Evolutionary conservation across 192 early-diverging fungal species (phyloP), one percentile per base, ranked within the genome.

Genomic region (Podila epicladia): DNA sequence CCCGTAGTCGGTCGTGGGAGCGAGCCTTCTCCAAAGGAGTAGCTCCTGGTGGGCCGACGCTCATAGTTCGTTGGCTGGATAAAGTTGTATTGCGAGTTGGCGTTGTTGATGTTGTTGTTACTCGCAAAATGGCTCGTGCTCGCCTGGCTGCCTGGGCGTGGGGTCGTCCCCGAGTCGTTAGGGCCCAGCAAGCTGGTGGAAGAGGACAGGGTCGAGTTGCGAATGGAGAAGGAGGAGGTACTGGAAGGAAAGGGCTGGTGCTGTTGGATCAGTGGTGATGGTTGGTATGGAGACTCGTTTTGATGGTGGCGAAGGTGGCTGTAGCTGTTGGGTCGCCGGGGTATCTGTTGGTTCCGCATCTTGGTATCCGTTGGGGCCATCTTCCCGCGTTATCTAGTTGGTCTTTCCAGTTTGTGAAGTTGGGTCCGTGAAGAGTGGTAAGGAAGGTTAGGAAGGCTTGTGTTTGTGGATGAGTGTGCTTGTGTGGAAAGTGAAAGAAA

Each of bases 171-270:
- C 20, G 71, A 69, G 62, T 80, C 77, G 37, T 80, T 80, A 2
- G 77, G 71, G 2, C 66, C 71, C 13, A 80, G 48, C 12, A 80
- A 58, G 32, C 77, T 73, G 8, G 71, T 65, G 51, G 77, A 72
- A 26, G 35, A 70, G 29, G 77, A 72, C 9, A 22, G 60, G 37
- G 70, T 65, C 9, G 77, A 80, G 41, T 80, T 59, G 6, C 77
- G 71, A 62, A 80, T 64, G 32, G 77, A 80, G 31, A 69, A 80
- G 29, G 77, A 80, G 15, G 77, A 80, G 1, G 77, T 73, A 32
- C 65, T 73, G 4, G 77, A 80, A 3, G 77, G 71, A 49, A 73
- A 80, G 24, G 77, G 71, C 22, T 79, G 76, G 53, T 80, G 77
- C 13, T 80, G 71, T n/a, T 80, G 77, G 59, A 80, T 41, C 15